Conservation (phyloP, 108 stramenopile genomes). For the Poteriospumella lacustris region DNA sequence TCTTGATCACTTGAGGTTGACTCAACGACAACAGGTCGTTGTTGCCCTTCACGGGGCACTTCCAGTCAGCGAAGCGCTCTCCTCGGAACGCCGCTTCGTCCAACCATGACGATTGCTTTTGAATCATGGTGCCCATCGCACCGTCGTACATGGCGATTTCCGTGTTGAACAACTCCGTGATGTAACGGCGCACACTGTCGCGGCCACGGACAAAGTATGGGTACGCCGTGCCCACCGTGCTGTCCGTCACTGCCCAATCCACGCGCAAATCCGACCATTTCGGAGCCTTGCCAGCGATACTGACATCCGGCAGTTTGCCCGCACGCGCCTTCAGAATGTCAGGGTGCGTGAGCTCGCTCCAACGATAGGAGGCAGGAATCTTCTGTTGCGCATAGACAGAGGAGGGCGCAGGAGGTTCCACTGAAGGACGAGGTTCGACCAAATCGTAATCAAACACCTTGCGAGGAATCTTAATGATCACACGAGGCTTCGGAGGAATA, state of each 20-base stretch:
- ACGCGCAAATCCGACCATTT: background rate
- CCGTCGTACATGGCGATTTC: slow-evolving; percentile 87
- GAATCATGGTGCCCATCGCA: slow-evolving; percentile 99
- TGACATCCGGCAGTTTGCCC: background rate
- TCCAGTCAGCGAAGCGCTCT: slow-evolving; percentile 64
- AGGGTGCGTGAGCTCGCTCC: background rate
- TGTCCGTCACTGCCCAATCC: slow-evolving; percentile 20
- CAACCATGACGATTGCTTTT: slow-evolving; percentile 81
- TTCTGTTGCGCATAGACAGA: slow-evolving; percentile 70
- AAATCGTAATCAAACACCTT: slow-evolving; percentile 71
- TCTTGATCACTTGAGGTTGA: slow-evolving; percentile 84
- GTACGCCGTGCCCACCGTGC: background rate
- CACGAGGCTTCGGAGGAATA: slow-evolving; percentile 14
- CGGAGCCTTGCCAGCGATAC: background rate
- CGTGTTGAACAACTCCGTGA: slow-evolving; percentile 47
- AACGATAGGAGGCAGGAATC: background rate
- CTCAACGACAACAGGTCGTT: slow-evolving; percentile 92
- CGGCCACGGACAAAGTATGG: slow-evolving; percentile 29
- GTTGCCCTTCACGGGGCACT: slow-evolving; percentile 87
- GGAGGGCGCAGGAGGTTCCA: slow-evolving; percentile 76
- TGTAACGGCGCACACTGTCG: slow-evolving; percentile 35
- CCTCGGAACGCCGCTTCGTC: slow-evolving; percentile 93
- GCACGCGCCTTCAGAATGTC: slow-evolving; percentile 17
- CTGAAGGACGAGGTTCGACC: slow-evolving; percentile 60
- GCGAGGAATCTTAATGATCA: slow-evolving; percentile 16